A percentile compares a stretch with the other conserved stretches of the same genome.
Conservation (phyloP, 352 stramenopile species). For the Blastocystis sp. region DNA sequence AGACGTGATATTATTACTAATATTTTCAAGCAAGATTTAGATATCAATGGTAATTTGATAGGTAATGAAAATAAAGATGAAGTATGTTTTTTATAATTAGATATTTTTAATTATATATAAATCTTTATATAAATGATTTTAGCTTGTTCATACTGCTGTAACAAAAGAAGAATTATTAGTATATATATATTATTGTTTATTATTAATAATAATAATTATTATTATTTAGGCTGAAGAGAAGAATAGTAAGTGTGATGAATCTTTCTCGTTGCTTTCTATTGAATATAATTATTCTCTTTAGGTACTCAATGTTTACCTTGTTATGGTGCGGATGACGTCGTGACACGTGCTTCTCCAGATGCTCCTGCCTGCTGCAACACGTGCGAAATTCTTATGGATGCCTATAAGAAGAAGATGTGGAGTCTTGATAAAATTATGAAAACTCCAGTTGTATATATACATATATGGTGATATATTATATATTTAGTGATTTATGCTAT, state of each 20-base stretch:
- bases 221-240: too few species aligned
- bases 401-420: slow-evolving; percentile 40
- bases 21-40: slow-evolving; percentile 18
- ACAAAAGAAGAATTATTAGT: slow-evolving; percentile 29
- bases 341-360: too few species aligned
- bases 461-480: too few species aligned
- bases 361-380: slow-evolving; percentile 41
- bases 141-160: slow-evolving; percentile 19
- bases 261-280: too few species aligned
- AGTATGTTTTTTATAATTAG: slow-evolving; percentile 1
- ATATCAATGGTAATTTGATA: slow-evolving; percentile 31
- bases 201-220: background rate
- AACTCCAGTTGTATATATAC: background rate
- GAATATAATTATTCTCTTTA: background rate
- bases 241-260: too few species aligned
- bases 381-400: slow-evolving; percentile 38
- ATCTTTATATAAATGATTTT: too few species aligned
- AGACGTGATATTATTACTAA: slow-evolving; percentile 11
- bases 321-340: background rate
- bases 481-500: too few species aligned
- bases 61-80: slow-evolving; percentile 5
- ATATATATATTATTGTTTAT: background rate
- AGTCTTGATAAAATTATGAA: slow-evolving; percentile 7
- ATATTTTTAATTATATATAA: background rate
- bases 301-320: background rate